A percentile compares a stretch with the other conserved stretches of the same genome.
phyloP scores from a whole-genome alignment of 1,139 yeast species.

The Meyerozyma athensensis region DNA sequence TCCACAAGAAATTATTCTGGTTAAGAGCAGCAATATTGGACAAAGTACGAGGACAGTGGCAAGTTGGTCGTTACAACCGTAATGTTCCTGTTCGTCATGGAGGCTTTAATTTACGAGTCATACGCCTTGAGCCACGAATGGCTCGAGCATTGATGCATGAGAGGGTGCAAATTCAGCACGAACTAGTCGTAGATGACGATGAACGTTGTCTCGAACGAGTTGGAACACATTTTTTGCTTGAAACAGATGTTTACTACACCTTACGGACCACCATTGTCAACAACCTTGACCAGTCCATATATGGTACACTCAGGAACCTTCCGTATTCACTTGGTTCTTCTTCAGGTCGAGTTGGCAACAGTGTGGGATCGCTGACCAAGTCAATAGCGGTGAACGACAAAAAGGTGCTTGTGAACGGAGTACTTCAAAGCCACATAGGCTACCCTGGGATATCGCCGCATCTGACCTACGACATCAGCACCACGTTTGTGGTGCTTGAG shows the following conservation, averaged over 20 bases:
- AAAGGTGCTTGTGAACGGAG: constrained; percentile 57
- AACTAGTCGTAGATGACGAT: constrained; percentile 11
- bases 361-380: constrained; percentile 12
- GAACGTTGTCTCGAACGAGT: constrained; percentile 4
- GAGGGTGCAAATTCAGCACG: constrained; percentile 36
- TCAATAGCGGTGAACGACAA: constrained; percentile 41
- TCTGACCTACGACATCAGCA: constrained; percentile 30
- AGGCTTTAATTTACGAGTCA: constrained; percentile 56
- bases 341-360: constrained; percentile 8
- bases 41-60: constrained; percentile 64
- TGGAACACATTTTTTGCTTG: constrained; percentile 23
- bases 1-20: constrained; percentile 73
- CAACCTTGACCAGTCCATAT: constrained; percentile 31
- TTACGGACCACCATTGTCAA: constrained; percentile 44
- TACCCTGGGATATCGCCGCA: constrained; percentile 39
- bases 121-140: constrained; percentile 56
- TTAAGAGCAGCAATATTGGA: constrained; percentile 60
- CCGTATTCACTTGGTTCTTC: constrained; percentile 41
- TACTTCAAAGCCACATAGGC: constrained; percentile 50
- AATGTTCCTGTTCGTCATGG: constrained; percentile 41
- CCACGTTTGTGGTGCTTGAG: constrained; percentile 60
- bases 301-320: constrained; percentile 63
- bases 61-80: constrained; percentile 16
- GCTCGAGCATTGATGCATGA: constrained; percentile 46
- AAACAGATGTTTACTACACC: constrained; percentile 46